A percentile compares a stretch with the other conserved stretches of the same genome.
phyloP scores from a whole-genome alignment of 257 asterid genomes.

The Solanum bukasovii region DNA sequence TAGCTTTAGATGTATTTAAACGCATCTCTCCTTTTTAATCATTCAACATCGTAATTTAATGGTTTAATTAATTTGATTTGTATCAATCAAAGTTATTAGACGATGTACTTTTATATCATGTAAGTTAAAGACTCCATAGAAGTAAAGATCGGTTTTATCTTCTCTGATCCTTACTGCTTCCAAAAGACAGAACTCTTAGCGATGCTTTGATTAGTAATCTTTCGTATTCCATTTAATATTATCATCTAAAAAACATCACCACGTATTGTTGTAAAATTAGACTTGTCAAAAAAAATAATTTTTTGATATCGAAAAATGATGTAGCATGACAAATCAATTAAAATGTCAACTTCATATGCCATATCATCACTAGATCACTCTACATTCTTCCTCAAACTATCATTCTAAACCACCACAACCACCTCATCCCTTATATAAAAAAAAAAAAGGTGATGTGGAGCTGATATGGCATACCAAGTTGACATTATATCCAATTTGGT shows the following conservation, averaged over 20 bases:
- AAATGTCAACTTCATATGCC: neutral
- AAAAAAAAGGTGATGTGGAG: too few species aligned
- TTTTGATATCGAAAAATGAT: neutral
- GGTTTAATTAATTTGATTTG: neutral
- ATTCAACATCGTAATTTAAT: neutral
- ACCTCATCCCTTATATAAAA: neutral
- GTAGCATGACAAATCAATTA: neutral
- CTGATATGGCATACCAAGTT: neutral
- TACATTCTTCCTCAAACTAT: neutral
- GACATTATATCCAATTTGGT: neutral
- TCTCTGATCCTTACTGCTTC: accelerated
- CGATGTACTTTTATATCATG: neutral
- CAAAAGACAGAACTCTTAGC: too few species aligned
- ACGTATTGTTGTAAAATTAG: neutral
- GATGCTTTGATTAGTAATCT: neutral
- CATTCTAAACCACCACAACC: neutral
- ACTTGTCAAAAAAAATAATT: neutral
- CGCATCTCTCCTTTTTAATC: neutral
- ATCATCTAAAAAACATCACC: too few species aligned
- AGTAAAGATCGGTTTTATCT: too few species aligned
- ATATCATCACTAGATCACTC: neutral
- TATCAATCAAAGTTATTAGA: neutral
- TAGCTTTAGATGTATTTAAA: neutral
- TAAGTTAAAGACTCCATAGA: accelerated
- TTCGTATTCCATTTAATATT: too few species aligned